These are phyloP conservation scores for Marasmius fiardii DNA, from an alignment of 1,284 basidiomycete species.

Conservation along the genomic window DNA sequence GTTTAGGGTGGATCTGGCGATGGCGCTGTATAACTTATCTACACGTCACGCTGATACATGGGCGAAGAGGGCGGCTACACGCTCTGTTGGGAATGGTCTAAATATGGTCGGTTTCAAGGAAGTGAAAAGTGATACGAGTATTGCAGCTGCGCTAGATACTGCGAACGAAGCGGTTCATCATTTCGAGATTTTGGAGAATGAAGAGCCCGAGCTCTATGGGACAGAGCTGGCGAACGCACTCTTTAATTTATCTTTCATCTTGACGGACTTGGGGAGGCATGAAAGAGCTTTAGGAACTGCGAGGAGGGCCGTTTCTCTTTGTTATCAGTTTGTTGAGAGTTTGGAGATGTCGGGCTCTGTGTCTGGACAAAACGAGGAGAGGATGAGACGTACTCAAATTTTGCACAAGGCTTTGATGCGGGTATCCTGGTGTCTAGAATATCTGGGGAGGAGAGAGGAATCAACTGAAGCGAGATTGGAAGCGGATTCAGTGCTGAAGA, in stretches of 20 bases:
- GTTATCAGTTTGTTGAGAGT: conserved; percentile 1
- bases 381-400: conserved; percentile 6
- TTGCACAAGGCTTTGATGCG: conserved; percentile 13
- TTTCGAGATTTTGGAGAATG: conserved; percentile 10
- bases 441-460: conserved; percentile 8
- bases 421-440: conserved; percentile 10
- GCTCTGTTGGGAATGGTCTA: not conserved
- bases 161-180: conserved; percentile 15
- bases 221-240: conserved; percentile 13
- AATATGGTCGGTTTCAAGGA: not conserved
- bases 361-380: conserved; percentile 5
- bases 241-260: conserved; percentile 11
- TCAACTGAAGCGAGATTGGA: conserved; percentile 9
- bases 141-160: conserved; percentile 6
- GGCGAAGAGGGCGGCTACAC: not conserved
- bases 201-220: conserved; percentile 9
- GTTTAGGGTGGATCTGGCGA: conserved; percentile 13
- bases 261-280: conserved; percentile 8
- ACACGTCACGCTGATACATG: conserved; percentile 7
- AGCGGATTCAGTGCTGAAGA: conserved; percentile 10
- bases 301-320: conserved; percentile 9
- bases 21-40: conserved; percentile 13
- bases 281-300: conserved; percentile 8
- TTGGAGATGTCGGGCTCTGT: not conserved
- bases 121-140: not conserved